Conservation (phyloP, 352 stramenopile species). For the Phytopythium helicoides region DNA sequence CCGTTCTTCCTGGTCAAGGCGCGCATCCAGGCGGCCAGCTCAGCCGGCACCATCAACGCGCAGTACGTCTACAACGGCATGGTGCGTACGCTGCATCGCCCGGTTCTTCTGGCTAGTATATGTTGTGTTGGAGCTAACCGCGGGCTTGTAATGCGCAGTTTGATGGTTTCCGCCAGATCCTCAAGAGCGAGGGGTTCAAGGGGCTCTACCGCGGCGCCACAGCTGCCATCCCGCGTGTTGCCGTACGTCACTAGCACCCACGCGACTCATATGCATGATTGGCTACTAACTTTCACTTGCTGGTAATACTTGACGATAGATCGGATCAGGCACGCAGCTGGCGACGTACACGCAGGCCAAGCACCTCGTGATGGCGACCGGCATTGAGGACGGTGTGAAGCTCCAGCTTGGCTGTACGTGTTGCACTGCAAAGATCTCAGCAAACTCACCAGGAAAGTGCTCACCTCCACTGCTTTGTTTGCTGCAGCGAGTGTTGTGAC, state of each 20-base stretch:
- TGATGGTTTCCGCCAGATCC: conserved; percentile 76
- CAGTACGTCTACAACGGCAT: conserved; percentile 85
- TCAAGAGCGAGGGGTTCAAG: conserved; percentile 61
- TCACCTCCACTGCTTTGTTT: not conserved
- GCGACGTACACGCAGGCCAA: conserved; percentile 85
- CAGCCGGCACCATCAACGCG: conserved; percentile 67
- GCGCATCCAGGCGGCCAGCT: conserved; percentile 79
- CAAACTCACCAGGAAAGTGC: not conserved
- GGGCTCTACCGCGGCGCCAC: conserved; percentile 76
- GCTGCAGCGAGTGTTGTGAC: conserved; percentile 72
- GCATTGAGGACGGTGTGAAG: conserved; percentile 67
- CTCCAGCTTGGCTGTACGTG: conserved; percentile 78
- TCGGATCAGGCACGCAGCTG: conserved; percentile 81
- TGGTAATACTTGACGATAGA: conserved; percentile 25
- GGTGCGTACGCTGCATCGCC: conserved; percentile 40
- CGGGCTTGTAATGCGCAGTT: conserved; percentile 32
- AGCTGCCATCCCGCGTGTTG: conserved; percentile 73
- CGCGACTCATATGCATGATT: not conserved
- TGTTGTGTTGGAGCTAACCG: not conserved
- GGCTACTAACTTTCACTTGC: not conserved
- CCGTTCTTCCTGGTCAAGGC: conserved; percentile 87
- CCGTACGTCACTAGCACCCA: conserved; percentile 32
- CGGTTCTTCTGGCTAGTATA: not conserved
- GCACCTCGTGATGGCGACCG: conserved; percentile 70
- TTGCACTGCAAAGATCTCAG: not conserved